phyloP scores from a whole-genome alignment of 2,329 filamentous ascomycete species.

The Alternaria alternata region DNA sequence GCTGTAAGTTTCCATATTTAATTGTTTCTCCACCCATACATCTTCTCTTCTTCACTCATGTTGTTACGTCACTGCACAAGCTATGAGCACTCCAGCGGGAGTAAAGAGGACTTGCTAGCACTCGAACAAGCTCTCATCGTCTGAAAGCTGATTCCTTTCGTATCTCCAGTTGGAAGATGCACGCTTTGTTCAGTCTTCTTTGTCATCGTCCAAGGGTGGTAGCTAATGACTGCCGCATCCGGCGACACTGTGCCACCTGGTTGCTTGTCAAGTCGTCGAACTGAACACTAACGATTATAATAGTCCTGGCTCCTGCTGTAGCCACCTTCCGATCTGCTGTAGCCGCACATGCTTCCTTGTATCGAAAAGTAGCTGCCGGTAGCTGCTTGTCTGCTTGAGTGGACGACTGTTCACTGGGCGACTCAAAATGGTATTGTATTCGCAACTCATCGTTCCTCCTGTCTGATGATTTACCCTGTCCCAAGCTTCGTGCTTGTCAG shows the following conservation, averaged over 20 bases:
- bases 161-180: background rate
- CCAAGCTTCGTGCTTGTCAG: background rate
- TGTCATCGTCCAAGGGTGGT: background rate
- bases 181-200: background rate
- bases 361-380: background rate
- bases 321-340: background rate
- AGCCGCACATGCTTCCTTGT: background rate
- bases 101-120: background rate
- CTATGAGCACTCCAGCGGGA: background rate
- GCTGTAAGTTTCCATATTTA: background rate
- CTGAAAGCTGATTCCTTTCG: background rate
- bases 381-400: background rate
- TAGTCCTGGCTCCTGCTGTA: background rate
- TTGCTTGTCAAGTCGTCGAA: background rate
- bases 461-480: background rate
- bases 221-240: background rate
- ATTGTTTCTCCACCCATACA: background rate
- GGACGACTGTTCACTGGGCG: background rate
- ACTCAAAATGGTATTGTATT: background rate
- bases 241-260: background rate
- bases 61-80: conserved; percentile 12
- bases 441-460: background rate
- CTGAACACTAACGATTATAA: background rate
- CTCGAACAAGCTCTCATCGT: background rate
- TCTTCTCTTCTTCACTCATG: background rate